Percentiles rank a stretch among this genome's conserved stretches.
These are phyloP conservation scores for Iberis amara DNA, from an alignment of 441 rosid genomes.

Conservation along the genomic window DNA sequence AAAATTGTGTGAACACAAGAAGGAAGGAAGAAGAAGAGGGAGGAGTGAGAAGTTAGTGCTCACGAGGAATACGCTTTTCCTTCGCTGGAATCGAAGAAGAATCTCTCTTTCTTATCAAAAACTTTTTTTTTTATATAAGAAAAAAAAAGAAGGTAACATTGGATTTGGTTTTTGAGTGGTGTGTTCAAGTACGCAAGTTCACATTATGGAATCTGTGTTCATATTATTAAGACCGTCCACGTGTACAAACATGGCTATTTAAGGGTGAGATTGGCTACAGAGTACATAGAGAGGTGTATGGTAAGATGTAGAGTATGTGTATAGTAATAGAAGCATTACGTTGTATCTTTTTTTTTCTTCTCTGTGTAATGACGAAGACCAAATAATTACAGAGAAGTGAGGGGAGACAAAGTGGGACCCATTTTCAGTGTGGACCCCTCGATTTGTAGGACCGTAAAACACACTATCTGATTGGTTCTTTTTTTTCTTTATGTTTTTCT, in stretches of 20 bases:
- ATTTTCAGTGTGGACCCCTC: conserved; percentile 13
- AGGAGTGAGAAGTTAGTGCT: conserved; percentile 31
- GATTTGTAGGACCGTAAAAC: conserved; percentile 20
- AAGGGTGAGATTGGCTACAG: conserved; percentile 20
- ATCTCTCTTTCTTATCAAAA: conserved; percentile 29
- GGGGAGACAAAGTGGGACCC: conserved; percentile 26
- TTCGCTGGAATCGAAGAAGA: conserved; percentile 42
- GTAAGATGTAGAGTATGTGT: conserved; percentile 10
- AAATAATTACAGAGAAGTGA: conserved; percentile 28
- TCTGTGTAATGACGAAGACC: conserved; percentile 3
- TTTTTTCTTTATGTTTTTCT: too few relatives aligned
- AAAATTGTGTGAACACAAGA: conserved; percentile 26
- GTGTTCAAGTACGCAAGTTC: neutral
- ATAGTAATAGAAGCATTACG: neutral
- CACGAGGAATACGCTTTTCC: conserved; percentile 64
- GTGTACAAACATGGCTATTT: neutral
- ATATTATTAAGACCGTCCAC: conserved; percentile 4
- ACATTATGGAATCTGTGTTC: too few relatives aligned
- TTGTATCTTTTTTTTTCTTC: too few relatives aligned
- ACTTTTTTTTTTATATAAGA: too few relatives aligned
- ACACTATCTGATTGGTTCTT: conserved; percentile 27
- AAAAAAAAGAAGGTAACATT: too few relatives aligned
- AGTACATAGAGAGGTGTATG: too few relatives aligned
- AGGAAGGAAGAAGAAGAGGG: conserved; percentile 8
- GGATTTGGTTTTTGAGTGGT: too few relatives aligned